These are phyloP conservation scores for Trichothecium roseum DNA, from an alignment of 2,329 filamentous ascomycete genomes.

Conservation along the genomic window DNA sequence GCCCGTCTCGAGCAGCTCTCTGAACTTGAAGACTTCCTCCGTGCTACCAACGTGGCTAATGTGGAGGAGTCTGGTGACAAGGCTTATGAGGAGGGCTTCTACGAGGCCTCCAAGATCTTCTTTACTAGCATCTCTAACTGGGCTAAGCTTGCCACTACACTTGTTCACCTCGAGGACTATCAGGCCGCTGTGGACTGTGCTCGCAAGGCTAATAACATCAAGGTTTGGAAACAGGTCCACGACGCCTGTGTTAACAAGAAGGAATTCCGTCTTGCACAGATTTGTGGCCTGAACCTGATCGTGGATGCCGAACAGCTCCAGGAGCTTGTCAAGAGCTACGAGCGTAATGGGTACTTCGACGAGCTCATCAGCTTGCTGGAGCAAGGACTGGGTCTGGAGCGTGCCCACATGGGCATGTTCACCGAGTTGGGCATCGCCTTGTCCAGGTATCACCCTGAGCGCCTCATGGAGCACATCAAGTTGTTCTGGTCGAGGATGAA, in stretches of 20 bases:
- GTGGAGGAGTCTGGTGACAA: conserved; percentile 97
- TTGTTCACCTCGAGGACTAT: conserved; percentile 95
- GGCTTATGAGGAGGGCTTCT: conserved; percentile 87
- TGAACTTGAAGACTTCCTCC: conserved; percentile 94
- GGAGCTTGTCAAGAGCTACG: conserved; percentile 91
- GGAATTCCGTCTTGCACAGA: conserved; percentile 97
- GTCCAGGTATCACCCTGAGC: conserved; percentile 89
- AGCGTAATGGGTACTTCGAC: conserved; percentile 94
- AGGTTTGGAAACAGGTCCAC: conserved; percentile 98
- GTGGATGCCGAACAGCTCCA: conserved; percentile 93
- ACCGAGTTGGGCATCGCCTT: conserved; percentile 86
- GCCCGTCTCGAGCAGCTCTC: conserved; percentile 83
- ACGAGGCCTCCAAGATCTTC: conserved; percentile 98
- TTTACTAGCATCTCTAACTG: conserved; percentile 98
- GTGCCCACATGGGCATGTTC: conserved; percentile 95
- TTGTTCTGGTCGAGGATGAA: conserved; percentile 98
- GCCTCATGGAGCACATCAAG: conserved; percentile 96
- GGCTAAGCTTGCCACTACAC: conserved; percentile 94
- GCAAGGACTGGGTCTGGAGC: conserved; percentile 86
- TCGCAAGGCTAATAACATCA: conserved; percentile 97
- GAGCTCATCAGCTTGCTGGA: conserved; percentile 92
- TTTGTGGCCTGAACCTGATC: conserved; percentile 96
- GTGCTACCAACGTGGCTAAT: conserved; percentile 86
- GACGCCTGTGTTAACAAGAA: conserved; percentile 94
- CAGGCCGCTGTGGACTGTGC: conserved; percentile 96